phyloP scores from a whole-genome alignment of 768 basidiomycete genomes.

The Omphalotus guepiniiformis region DNA sequence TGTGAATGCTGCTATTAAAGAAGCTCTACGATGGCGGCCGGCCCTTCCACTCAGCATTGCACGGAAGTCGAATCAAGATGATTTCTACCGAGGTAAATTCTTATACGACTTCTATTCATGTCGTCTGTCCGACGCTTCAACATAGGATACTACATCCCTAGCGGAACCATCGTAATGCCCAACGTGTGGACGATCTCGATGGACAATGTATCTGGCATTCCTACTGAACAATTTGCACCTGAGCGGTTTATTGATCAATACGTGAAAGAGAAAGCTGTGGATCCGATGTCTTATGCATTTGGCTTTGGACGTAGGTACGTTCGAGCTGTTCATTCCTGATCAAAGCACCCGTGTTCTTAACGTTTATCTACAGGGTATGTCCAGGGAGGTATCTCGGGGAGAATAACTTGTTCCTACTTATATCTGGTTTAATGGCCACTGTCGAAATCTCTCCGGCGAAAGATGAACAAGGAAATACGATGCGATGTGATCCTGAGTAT shows the following conservation, averaged over 20 bases:
- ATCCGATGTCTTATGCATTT: slow-evolving; percentile 10
- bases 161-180: slow-evolving; percentile 12
- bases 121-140: not conserved
- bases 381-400: slow-evolving; percentile 9
- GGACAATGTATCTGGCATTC: not conserved
- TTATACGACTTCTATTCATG: not conserved
- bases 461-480: not conserved
- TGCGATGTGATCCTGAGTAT: not conserved
- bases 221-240: slow-evolving; percentile 7
- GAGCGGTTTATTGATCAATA: slow-evolving; percentile 8
- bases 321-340: not conserved
- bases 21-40: slow-evolving; percentile 14
- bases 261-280: not conserved
- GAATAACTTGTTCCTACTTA: slow-evolving; percentile 3
- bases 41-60: slow-evolving; percentile 6
- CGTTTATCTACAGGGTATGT: slow-evolving; percentile 1
- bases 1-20: slow-evolving; percentile 13
- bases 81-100: not conserved
- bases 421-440: not conserved
- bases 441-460: not conserved
- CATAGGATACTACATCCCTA: slow-evolving; percentile 15
- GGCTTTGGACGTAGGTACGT: slow-evolving; percentile 11
- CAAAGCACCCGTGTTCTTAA: not conserved
- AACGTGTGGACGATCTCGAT: slow-evolving; percentile 14
- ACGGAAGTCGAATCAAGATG: not conserved